Conservation (phyloP, 1,284 basidiomycete species). For the Heliocybe sulcata region DNA sequence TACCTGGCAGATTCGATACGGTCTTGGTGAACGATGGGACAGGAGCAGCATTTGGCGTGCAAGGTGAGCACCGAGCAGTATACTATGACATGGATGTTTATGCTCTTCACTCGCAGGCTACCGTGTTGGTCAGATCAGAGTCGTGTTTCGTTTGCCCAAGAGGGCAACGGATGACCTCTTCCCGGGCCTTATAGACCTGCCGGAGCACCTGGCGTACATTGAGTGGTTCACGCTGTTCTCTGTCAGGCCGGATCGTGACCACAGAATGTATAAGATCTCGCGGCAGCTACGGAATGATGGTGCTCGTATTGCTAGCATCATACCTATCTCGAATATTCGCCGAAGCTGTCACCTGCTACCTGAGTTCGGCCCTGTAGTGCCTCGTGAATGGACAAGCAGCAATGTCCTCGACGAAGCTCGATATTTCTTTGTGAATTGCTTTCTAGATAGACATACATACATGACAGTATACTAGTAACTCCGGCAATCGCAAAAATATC, state of each 20-base stretch:
- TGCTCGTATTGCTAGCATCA: background rate
- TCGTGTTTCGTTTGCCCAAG: conserved; percentile 22
- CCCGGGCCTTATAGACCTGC: background rate
- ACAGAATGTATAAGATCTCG: background rate
- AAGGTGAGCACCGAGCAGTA: background rate
- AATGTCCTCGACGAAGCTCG: background rate
- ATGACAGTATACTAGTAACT: background rate
- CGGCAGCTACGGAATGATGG: background rate
- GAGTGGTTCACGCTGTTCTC: conserved; percentile 19
- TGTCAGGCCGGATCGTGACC: conserved; percentile 1
- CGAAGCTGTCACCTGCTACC: background rate
- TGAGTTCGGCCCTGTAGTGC: background rate
- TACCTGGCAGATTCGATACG: conserved; percentile 16
- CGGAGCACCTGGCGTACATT: conserved; percentile 15
- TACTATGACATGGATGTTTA: background rate
- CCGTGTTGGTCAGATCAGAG: conserved; percentile 13
- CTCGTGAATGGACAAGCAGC: background rate
- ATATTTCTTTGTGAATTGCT: background rate
- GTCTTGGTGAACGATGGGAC: conserved; percentile 7
- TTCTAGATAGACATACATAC: background rate
- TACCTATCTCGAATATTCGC: background rate
- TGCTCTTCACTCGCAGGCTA: conserved; percentile 9
- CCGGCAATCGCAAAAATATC: no score
- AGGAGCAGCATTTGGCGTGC: background rate
- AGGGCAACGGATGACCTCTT: background rate